Evolutionary conservation across 1,139 yeast species (phyloP).

Genomic region (Sugiyamaella neomexicana): DNA sequence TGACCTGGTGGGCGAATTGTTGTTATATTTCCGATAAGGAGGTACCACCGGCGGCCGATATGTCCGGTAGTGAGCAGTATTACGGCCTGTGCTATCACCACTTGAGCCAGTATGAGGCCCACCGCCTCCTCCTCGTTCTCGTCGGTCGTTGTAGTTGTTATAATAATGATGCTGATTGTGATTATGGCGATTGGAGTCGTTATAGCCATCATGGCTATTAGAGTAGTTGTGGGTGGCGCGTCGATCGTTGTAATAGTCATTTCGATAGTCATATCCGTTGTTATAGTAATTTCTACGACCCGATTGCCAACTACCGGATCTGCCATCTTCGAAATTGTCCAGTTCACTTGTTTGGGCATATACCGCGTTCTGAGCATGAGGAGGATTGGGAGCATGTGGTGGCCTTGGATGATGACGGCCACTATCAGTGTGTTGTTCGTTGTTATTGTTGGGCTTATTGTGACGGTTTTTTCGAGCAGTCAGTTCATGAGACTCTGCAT

Average conservation of each 20-base stretch:
- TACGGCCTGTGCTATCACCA: not conserved
- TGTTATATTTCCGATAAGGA: slow-evolving; percentile 6
- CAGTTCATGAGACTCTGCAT: slow-evolving; percentile 87
- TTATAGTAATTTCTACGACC: slow-evolving; percentile 5
- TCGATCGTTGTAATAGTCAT: slow-evolving; percentile 11
- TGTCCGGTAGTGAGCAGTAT: slow-evolving; percentile 3
- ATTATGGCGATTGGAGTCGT: not conserved
- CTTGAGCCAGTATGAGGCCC: not conserved
- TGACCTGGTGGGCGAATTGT: not conserved
- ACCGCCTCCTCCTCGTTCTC: not conserved
- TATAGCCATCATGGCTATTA: not conserved
- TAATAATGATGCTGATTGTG: not conserved
- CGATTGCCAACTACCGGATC: slow-evolving; percentile 2
- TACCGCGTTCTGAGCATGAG: slow-evolving; percentile 18
- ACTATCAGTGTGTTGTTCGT: slow-evolving; percentile 8
- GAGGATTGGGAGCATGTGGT: slow-evolving; percentile 28
- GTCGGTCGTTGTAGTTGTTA: not conserved
- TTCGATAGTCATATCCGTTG: slow-evolving; percentile 10
- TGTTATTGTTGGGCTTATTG: slow-evolving; percentile 30
- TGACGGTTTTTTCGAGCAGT: slow-evolving; percentile 66
- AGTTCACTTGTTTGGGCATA: slow-evolving; percentile 5
- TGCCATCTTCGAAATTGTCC: slow-evolving; percentile 3
- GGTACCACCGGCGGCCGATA: slow-evolving; percentile 9
- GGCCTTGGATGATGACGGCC: slow-evolving; percentile 15
- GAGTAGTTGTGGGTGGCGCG: slow-evolving; percentile 9